Base-by-base conservation (phyloP, 495 filamentous ascomycete genomes). In the Penicillium verhagenii region DNA sequence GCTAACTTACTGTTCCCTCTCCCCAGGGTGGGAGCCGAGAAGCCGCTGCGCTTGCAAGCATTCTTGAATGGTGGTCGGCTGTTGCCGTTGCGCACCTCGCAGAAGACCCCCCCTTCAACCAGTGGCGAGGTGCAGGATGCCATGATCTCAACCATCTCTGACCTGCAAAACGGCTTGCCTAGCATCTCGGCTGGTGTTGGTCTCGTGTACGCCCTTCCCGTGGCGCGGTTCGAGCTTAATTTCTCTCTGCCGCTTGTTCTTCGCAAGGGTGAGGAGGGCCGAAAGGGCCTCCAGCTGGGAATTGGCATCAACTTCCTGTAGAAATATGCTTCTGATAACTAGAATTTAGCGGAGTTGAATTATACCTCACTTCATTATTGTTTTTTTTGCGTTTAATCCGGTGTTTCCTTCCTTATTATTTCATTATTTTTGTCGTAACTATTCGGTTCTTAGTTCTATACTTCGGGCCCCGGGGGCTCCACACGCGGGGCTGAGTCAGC, bases 241-340 rank as follows among this genome's bases (percentile, higher is more conserved):
- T 96, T 97, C 67, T 90, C 88, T 54, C 66, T 98, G 42, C 94
- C 94, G 5, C 63, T 98, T 50, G 89, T 93, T 25, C 61, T 89
- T 58, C 79, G 94, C 47, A 82, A 77, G 59, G 90, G 88, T 10
- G 94, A 98, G 71, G 87, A 92, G 60, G 86, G 81, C 16, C 82
- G 94, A 39, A 98, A 98, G 74, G 94, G 94, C 8, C 58, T 99
- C 58, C 88, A 91, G 65, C 85, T 99, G 63, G 94, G 94, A 11
- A 88, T 99, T 28, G 94, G 94, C 23, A 91, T 97, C 58, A 95
- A 84, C 66, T 96, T 97, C 68, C 72, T 97, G 72, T 98, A 86
- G 67, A 66, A 66, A 61, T 33, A 46, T 50, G 31, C 46, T 43
- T 53, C 23, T 16, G 53, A 39, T 35, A 46, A 53, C 54, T 57